phyloP scores from a whole-genome alignment of 2,329 filamentous ascomycete species.

The Tympanopsis confertula region DNA sequence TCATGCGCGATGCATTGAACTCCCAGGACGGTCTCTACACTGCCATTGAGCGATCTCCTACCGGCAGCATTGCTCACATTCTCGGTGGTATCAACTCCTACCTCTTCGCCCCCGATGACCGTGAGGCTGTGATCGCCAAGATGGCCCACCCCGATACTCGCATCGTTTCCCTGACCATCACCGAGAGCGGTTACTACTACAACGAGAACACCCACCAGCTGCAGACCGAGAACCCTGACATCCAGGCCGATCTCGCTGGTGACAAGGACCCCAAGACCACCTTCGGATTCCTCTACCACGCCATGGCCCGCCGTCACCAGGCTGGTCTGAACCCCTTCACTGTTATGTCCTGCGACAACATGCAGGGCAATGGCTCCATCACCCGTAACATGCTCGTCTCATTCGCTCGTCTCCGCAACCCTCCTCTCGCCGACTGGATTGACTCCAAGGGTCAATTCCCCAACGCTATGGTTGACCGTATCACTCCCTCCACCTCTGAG shows the following conservation, averaged over 20 bases:
- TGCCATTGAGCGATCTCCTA: slow-evolving; percentile 38
- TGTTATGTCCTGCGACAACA: slow-evolving; percentile 42
- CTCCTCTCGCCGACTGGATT: slow-evolving; percentile 36
- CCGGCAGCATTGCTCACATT: slow-evolving; percentile 32
- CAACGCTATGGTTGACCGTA: slow-evolving; percentile 43
- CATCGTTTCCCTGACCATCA: slow-evolving; percentile 44
- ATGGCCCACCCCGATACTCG: slow-evolving; percentile 40
- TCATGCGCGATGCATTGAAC: slow-evolving; percentile 35
- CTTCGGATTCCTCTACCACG: slow-evolving; percentile 39
- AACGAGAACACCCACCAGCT: slow-evolving; percentile 45
- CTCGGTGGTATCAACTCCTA: slow-evolving; percentile 39
- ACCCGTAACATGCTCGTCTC: slow-evolving; percentile 36
- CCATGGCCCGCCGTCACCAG: slow-evolving; percentile 29
- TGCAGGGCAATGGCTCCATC: slow-evolving; percentile 43
- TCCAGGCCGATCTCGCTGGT: slow-evolving; percentile 33
- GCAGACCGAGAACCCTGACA: slow-evolving; percentile 32
- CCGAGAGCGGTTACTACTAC: slow-evolving; percentile 44
- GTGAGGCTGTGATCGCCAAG: slow-evolving; percentile 38
- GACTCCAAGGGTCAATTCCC: slow-evolving; percentile 33
- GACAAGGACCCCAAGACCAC: slow-evolving; percentile 29
- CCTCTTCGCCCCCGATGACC: slow-evolving; percentile 37
- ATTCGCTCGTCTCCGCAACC: slow-evolving; percentile 29
- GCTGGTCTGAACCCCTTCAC: slow-evolving; percentile 38
- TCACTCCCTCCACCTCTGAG: slow-evolving; percentile 35
- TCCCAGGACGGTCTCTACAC: slow-evolving; percentile 40